A percentile compares a stretch with the other conserved stretches of the same genome.
These are phyloP conservation scores for Chrysanthemum makinoi DNA, from an alignment of 129 eudicot genomes.

Conservation along the genomic window DNA sequence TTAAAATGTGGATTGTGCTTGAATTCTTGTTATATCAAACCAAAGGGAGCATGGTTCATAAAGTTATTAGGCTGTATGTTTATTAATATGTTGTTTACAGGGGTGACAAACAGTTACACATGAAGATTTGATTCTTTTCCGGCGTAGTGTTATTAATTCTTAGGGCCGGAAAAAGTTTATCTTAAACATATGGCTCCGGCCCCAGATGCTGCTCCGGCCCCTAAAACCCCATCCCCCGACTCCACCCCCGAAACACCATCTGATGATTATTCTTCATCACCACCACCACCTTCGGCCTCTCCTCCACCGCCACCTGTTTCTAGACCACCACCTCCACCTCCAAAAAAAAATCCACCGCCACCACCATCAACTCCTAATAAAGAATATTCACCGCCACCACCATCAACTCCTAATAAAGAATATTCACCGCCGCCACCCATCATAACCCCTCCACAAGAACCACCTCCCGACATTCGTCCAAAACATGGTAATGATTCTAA, in stretches of 20 bases:
- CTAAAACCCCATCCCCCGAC: slow-evolving; percentile 18
- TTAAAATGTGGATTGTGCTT: background rate
- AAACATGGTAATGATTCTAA: slow-evolving; percentile 26
- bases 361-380: slow-evolving; percentile 2
- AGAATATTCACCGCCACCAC: slow-evolving; percentile 8
- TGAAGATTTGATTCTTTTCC: slow-evolving; percentile 39
- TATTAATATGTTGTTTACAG: slow-evolving; percentile 20
- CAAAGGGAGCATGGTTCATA: slow-evolving; percentile 1
- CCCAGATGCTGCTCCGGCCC: slow-evolving; percentile 46
- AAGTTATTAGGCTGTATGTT: background rate
- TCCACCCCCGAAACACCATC: slow-evolving; percentile 30
- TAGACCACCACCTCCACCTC: slow-evolving; percentile 19
- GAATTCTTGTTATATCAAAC: background rate
- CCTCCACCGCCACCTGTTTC: slow-evolving; percentile 27
- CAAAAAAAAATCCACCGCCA: background rate
- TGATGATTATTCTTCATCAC: slow-evolving; percentile 13
- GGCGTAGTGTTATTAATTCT: slow-evolving; percentile 24
- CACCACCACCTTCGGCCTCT: slow-evolving; percentile 26
- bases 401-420: background rate
- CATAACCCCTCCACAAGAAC: slow-evolving; percentile 13
- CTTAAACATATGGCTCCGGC: slow-evolving; percentile 38
- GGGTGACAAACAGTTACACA: slow-evolving; percentile 32
- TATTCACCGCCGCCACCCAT: slow-evolving; percentile 25
- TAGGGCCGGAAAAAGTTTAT: slow-evolving; percentile 45
- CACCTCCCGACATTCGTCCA: slow-evolving; percentile 29